A percentile compares a stretch with the other conserved stretches of the same genome.
These are phyloP conservation scores for Naganishia sp. DNA, from an alignment of 1,284 basidiomycete genomes.

Conservation along the genomic window DNA sequence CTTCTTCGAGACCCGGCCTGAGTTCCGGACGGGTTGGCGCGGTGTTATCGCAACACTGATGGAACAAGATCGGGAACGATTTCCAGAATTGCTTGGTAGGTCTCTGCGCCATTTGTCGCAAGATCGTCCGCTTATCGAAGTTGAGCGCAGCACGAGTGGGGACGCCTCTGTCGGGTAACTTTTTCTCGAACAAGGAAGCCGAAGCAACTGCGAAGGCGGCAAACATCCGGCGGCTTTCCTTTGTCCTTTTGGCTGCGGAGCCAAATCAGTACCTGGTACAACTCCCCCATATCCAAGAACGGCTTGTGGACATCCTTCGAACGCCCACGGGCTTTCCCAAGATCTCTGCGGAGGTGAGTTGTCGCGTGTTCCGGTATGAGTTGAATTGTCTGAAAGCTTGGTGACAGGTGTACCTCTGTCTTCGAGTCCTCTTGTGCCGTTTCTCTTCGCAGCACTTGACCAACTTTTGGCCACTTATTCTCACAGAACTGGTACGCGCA, in stretches of 20 bases:
- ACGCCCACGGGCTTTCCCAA: conserved; percentile 73
- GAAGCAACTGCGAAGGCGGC: conserved; percentile 87
- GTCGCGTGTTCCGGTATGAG: not conserved
- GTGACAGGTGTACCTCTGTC: conserved; percentile 72
- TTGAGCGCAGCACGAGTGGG: conserved; percentile 58
- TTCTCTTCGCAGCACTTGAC: conserved; percentile 86
- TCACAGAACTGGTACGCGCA: conserved; percentile 78
- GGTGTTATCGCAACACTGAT: conserved; percentile 77
- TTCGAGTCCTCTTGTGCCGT: conserved; percentile 88
- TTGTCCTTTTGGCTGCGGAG: conserved; percentile 78
- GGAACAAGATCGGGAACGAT: conserved; percentile 80
- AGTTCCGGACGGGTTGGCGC: conserved; percentile 65
- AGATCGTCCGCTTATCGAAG: not conserved
- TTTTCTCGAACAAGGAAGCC: conserved; percentile 93
- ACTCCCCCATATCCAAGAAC: conserved; percentile 91
- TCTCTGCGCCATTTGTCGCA: conserved; percentile 1
- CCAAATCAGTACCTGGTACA: conserved; percentile 87
- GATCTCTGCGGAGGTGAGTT: conserved; percentile 80
- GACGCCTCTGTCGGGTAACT: conserved; percentile 85
- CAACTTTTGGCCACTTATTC: conserved; percentile 94
- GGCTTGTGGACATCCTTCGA: conserved; percentile 87
- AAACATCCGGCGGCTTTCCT: conserved; percentile 83
- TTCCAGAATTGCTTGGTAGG: conserved; percentile 78
- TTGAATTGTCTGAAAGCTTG: not conserved
- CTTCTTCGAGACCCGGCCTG: conserved; percentile 70